Evolutionary conservation across 306 rosid species (phyloP), one percentile per base, ranked within the genome.

Genomic region (Ziziphus jujuba): DNA sequence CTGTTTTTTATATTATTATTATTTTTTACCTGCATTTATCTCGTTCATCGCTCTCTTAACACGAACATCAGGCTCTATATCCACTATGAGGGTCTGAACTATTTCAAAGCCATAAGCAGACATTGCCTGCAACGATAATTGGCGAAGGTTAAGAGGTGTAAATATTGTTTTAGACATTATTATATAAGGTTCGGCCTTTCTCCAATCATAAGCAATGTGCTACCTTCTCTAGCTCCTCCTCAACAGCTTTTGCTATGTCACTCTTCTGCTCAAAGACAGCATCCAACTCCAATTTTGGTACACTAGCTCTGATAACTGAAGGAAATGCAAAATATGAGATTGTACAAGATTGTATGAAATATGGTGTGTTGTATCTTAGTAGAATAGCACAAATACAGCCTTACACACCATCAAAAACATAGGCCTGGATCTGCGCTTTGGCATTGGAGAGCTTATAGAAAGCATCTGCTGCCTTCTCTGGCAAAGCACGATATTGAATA

Each of bases 41-140:
- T 89, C 96, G 0, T 89, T 87, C 86, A 89, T 82, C 21, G 92
- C 92, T 70, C 79, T 75, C 84, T 89, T 84, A 63, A 87, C 84
- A 64, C 75, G 85, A 25, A 69, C 78, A 28, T 89, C 87, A 12
- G 84, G 90, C 76, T 72, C 92, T 9, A 87, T 79, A 53, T 89
- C 84, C 34, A 87, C 83, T 54, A 89, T 86, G 59, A 89, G 89
- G 34, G 90, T 87, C 75, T 87, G 85, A 57, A 89, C 90, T 20
- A 89, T 87, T 77, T 82, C 87, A 36, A 34, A 89, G 31, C 90
- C 92, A 31, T 87, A 87, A 33, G 74, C 66, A 14, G 89, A 84
- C 92, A 87, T 82, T 17, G 85, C 92, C 89, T 89, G 68, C 63
- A 67, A 71, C 35, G 49, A 38, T 49, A 74, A 63, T 14, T 14